These are phyloP conservation scores for Colletotrichum caudatum DNA, from an alignment of 2,329 filamentous ascomycete species.

Conservation along the genomic window DNA sequence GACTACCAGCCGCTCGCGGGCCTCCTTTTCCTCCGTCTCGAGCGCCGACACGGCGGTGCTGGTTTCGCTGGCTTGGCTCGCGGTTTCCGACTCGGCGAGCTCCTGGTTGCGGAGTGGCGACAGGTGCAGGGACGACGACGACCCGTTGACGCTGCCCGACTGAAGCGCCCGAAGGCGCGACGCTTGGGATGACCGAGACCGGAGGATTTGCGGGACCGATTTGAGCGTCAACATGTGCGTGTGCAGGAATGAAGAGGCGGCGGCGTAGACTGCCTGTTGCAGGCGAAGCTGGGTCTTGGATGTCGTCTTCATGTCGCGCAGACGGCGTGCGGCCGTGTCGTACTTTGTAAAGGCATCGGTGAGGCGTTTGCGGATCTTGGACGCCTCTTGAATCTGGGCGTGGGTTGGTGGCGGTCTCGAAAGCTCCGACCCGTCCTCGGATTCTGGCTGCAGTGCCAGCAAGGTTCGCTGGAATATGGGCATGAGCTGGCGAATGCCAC, in stretches of 20 bases:
- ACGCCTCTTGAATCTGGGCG: constrained; percentile 84
- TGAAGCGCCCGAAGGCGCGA: constrained; percentile 49
- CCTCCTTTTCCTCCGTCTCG: constrained; percentile 85
- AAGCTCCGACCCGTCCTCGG: constrained; percentile 49
- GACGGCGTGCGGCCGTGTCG: constrained; percentile 81
- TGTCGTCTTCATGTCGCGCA: constrained; percentile 81
- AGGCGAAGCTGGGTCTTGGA: constrained; percentile 79
- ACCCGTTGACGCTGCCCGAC: constrained; percentile 49
- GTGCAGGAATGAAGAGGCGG: constrained; percentile 86
- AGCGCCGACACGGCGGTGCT: constrained; percentile 69
- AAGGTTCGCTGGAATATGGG: constrained; percentile 87
- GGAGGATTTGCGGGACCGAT: constrained; percentile 75
- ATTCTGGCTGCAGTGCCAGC: constrained; percentile 72
- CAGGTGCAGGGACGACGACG: constrained; percentile 51
- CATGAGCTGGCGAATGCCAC: constrained; percentile 83
- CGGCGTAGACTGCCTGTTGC: constrained; percentile 84
- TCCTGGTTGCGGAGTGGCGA: constrained; percentile 63
- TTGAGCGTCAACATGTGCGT: constrained; percentile 92
- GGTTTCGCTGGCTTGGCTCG: constrained; percentile 63
- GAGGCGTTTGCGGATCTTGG: constrained; percentile 88
- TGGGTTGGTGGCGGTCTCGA: constrained; percentile 62
- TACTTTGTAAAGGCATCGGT: constrained; percentile 93
- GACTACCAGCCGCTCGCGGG: constrained; percentile 83
- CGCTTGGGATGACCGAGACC: constrained; percentile 53
- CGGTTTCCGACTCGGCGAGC: constrained; percentile 60